Conservation (phyloP, 495 filamentous ascomycete genomes). For the Talaromyces thailandensis region DNA sequence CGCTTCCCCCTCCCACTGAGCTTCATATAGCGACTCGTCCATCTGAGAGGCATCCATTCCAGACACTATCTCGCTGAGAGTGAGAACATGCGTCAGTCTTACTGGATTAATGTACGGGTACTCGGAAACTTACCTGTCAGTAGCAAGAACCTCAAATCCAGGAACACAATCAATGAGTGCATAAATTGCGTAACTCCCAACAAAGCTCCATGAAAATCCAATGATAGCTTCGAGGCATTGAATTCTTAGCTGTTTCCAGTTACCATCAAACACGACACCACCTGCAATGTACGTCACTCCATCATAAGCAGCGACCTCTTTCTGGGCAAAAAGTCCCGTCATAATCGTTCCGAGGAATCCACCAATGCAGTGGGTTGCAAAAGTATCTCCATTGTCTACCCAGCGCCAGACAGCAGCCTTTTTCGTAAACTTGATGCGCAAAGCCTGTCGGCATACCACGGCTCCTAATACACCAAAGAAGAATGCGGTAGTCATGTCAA, state of each 20-base stretch:
- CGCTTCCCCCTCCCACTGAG: conserved; percentile 28
- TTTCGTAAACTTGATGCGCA: conserved; percentile 39
- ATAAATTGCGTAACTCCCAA: conserved; percentile 19
- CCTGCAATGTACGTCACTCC: conserved; percentile 27
- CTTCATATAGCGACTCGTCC: conserved; percentile 33
- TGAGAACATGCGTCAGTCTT: background rate
- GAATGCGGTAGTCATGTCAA: conserved; percentile 33
- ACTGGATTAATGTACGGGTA: background rate
- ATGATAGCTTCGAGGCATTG: conserved; percentile 38
- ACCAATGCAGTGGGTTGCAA: conserved; percentile 38
- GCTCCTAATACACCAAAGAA: conserved; percentile 36
- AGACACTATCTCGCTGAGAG: conserved; percentile 29
- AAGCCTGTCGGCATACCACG: conserved; percentile 33
- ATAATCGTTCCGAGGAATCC: conserved; percentile 29
- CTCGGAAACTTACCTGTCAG: conserved; percentile 17
- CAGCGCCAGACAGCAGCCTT: conserved; percentile 21
- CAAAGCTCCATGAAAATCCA: conserved; percentile 30
- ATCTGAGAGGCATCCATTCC: conserved; percentile 41
- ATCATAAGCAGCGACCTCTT: conserved; percentile 33
- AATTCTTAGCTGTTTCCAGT: conserved; percentile 43
- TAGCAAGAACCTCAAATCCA: conserved; percentile 23
- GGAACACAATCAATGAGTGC: conserved; percentile 23
- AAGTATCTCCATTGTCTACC: conserved; percentile 39
- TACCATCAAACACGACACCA: conserved; percentile 38
- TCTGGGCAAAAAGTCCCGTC: conserved; percentile 27